A percentile compares a stretch with the other conserved stretches of the same genome.
Conservation (phyloP, 163 green algal genomes). For the Trebouxiophyceae sp. region DNA sequence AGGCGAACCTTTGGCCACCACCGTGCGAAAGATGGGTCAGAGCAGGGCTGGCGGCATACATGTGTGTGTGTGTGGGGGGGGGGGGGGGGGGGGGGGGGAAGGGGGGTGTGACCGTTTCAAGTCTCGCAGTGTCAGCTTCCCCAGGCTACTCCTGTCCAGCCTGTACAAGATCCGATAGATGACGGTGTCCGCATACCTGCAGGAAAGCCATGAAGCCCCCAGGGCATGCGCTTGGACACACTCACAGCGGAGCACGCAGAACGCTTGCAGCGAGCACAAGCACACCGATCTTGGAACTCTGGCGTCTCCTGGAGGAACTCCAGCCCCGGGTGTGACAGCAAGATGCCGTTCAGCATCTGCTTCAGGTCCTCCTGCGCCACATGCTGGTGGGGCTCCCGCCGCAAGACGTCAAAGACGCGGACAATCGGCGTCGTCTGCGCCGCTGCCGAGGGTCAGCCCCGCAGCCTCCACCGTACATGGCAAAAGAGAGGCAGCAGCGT, state of each 20-base stretch:
- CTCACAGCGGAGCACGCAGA: neutral
- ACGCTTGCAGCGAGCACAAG: neutral
- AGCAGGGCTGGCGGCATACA: no score
- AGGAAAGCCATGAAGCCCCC: neutral
- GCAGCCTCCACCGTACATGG: no score
- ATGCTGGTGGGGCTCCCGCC: conserved; percentile 21
- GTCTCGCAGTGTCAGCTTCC: conserved; percentile 74
- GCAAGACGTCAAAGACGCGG: conserved; percentile 57
- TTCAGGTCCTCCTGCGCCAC: conserved; percentile 71
- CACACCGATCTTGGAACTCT: conserved; percentile 89
- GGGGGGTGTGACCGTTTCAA: conserved; percentile 40
- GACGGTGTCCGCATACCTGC: conserved; percentile 90
- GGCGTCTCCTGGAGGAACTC: conserved; percentile 94
- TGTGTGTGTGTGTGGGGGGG: no score
- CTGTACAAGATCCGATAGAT: conserved; percentile 94
- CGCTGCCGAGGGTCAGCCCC: no score
- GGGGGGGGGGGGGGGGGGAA: no score
- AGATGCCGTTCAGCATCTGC: conserved; percentile 71
- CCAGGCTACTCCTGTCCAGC: conserved; percentile 66
- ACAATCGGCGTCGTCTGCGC: conserved; percentile 22
- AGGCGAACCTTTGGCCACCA: no score
- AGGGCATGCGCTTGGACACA: neutral
- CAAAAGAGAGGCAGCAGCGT: no score
- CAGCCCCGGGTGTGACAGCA: conserved; percentile 89
- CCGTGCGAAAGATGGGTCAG: no score